Percentiles rank a stretch among this genome's conserved stretches.
Conservation (phyloP, 139 green algal genomes). For the Chloropicon primus region DNA sequence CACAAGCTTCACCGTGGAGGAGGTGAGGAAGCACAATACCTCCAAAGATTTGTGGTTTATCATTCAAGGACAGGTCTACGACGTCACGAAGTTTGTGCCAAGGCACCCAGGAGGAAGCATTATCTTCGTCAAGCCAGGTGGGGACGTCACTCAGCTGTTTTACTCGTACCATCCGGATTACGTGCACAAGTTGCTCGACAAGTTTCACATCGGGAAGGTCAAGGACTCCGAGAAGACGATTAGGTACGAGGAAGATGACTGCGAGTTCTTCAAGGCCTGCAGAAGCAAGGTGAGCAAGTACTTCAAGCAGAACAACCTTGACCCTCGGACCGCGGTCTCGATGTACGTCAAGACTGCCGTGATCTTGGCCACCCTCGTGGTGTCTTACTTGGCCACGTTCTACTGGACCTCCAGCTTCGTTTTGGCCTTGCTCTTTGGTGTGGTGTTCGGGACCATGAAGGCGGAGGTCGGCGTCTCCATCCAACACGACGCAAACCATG, state of each 20-base stretch:
- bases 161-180: conserved; percentile 46
- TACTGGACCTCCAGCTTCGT: conserved; percentile 20
- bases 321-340: conserved; percentile 28
- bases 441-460: conserved; percentile 36
- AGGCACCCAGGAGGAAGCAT: conserved; percentile 42
- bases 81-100: conserved; percentile 27
- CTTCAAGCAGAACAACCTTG: conserved; percentile 24
- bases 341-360: conserved; percentile 45
- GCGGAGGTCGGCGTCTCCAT: conserved; percentile 54
- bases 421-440: conserved; percentile 22
- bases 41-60: conserved; percentile 47
- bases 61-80: conserved; percentile 25
- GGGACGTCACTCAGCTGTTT: conserved; percentile 53
- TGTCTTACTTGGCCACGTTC: conserved; percentile 34
- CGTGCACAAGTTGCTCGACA: conserved; percentile 31
- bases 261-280: not conserved
- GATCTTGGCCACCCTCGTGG: conserved; percentile 26
- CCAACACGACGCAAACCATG: conserved; percentile 55
- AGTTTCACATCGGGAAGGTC: conserved; percentile 41
- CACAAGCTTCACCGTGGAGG: conserved; percentile 35
- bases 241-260: conserved; percentile 19
- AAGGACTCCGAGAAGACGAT: conserved; percentile 1
- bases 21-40: conserved; percentile 55
- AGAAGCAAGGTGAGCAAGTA: conserved; percentile 1
- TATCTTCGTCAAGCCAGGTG: conserved; percentile 45